Base-by-base conservation (phyloP, 805 yeast genomes). In the Candida manassasensis region DNA sequence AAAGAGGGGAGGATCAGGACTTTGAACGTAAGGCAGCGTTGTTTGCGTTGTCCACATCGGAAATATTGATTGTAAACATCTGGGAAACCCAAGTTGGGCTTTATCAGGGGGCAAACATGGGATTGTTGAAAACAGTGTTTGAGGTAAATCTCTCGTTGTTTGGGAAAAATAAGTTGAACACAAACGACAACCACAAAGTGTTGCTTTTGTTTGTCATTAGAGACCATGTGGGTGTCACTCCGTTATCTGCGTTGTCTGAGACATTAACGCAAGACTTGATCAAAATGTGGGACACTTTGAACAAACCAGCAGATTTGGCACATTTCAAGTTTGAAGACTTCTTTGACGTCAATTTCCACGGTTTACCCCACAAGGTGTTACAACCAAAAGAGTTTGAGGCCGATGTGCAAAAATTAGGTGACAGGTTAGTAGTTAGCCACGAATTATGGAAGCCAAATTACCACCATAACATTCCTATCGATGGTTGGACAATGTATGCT, bases 11-110 rank as follows among this genome's bases (percentile, higher is more conserved):
- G 50, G 97, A 93, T 59, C 97, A 93, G 60, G 98, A 93, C 61
- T 93, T 93, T 58, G 98, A 93, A 61, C 75, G 98, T 39, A 93
- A 93, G 49, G 89, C 96, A 1, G 97, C 97, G 0, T 65, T 93
- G 28, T 93, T 93, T 67, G 97, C 98, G 0, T 67, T 93, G 42
- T 77, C 97, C 8, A 89, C 96, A 0, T 79, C 93, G 11, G 97
- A 93, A 53, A 79, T 89, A 4, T 69, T 93, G 48, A 87, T 93
- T 41, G 83, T 93, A 28, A 93, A 93, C 58, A 77, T 90, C 53
- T 93, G 97, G 97, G 98, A 93, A 57, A 84, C 86, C 48, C 98
- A 93, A 60, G 88, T 93, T 38, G 98, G 98, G 7, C 69, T 93
- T 28, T 93, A 93, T 54, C 97, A 90, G 57, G 98, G 98, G 35